These are phyloP conservation scores for Gautieria morchelliformis DNA, from an alignment of 768 basidiomycete species.

Conservation along the genomic window DNA sequence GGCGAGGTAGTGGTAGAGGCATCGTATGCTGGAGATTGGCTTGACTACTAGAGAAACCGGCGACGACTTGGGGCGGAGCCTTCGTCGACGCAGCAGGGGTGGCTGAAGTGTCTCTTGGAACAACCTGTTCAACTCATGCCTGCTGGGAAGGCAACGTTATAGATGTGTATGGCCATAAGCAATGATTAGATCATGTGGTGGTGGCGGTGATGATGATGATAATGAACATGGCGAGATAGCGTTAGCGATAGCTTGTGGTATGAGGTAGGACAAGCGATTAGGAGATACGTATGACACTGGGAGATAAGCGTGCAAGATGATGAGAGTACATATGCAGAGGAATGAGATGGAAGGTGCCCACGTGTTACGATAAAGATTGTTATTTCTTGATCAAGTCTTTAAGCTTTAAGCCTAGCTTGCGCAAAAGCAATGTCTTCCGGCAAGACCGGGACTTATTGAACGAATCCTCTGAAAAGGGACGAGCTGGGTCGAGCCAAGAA, in stretches of 20 bases:
- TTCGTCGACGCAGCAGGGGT: neutral
- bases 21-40: neutral
- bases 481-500: neutral
- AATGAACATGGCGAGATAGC: neutral
- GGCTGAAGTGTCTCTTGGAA: neutral
- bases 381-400: constrained; percentile 77
- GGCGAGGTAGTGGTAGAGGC: constrained; percentile 6
- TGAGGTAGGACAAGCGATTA: neutral
- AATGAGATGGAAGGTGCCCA: neutral
- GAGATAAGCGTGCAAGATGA: neutral
- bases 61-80: neutral
- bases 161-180: neutral
- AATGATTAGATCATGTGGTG: neutral
- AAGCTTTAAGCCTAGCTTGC: constrained; percentile 60
- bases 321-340: neutral
- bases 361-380: constrained; percentile 1
- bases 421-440: constrained; percentile 56
- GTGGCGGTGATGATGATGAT: neutral
- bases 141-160: constrained; percentile 27
- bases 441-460: constrained; percentile 6
- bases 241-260: neutral
- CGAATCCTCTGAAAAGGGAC: neutral
- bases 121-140: neutral
- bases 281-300: neutral
- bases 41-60: too few species aligned